phyloP scores from a whole-genome alignment of 495 filamentous ascomycete species.

The Jackrogersella multiformis region DNA sequence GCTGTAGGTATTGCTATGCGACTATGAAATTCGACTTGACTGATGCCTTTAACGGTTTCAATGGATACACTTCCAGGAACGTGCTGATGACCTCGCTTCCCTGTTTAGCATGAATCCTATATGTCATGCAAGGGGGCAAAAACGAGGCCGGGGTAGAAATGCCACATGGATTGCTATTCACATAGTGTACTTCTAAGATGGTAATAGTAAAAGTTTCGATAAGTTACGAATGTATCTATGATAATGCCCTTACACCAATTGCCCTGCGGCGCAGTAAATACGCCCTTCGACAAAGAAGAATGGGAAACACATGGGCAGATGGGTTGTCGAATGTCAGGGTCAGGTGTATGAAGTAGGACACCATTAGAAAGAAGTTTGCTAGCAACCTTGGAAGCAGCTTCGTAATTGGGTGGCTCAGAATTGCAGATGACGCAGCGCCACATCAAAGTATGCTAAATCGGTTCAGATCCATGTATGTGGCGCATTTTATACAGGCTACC shows the following conservation, averaged over 20 bases:
- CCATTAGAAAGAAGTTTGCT: not conserved
- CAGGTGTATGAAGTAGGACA: conserved; percentile 3
- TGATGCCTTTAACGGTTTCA: conserved; percentile 11
- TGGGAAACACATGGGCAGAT: not conserved
- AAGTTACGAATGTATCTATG: not conserved
- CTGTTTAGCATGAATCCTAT: conserved; percentile 2
- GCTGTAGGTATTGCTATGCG: not conserved
- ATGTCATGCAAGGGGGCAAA: not conserved
- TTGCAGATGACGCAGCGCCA: conserved; percentile 22
- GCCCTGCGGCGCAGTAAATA: too few relatives aligned
- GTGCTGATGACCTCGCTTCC: not conserved
- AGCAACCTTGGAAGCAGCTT: not conserved
- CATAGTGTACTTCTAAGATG: not conserved
- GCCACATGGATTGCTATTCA: not conserved
- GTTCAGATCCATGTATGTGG: conserved; percentile 17
- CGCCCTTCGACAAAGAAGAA: not conserved
- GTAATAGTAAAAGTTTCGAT: too few relatives aligned
- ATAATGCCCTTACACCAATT: not conserved
- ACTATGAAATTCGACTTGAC: not conserved
- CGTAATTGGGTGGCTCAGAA: conserved; percentile 30
- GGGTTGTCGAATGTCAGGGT: not conserved
- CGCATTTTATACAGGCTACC: conserved; percentile 1
- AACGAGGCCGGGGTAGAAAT: too few relatives aligned
- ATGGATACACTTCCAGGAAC: conserved; percentile 2
- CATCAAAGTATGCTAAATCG: conserved; percentile 5